Percentiles rank a stretch among this genome's conserved stretches.
Conservation (phyloP, 2,329 filamentous ascomycete species). For the Bisporella sp. region DNA sequence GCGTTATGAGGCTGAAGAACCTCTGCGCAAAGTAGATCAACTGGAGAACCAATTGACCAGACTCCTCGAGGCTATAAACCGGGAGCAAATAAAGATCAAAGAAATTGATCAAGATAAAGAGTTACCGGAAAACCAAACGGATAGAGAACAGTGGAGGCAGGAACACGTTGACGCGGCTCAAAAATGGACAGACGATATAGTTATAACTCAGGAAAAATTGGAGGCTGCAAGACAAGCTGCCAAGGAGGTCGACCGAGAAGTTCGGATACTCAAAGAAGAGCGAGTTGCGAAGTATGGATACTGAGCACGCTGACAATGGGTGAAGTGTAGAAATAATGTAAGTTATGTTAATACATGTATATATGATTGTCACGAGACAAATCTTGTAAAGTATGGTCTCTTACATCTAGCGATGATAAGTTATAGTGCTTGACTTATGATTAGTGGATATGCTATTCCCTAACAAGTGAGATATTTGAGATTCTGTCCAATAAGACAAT, state of each 20-base stretch:
- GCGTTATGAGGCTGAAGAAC: background rate
- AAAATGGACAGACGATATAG: background rate
- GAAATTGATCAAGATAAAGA: background rate
- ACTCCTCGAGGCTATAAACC: background rate
- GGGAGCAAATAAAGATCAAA: background rate
- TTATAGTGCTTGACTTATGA: no score
- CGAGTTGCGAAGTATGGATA: slow-evolving; percentile 2
- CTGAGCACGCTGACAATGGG: background rate
- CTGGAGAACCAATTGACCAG: background rate
- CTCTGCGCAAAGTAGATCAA: slow-evolving; percentile 1
- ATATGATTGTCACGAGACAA: no score
- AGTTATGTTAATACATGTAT: background rate
- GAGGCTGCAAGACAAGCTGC: slow-evolving; percentile 1
- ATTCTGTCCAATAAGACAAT: no score
- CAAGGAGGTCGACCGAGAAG: slow-evolving; percentile 1
- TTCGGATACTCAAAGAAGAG: slow-evolving; percentile 1
- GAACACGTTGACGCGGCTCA: slow-evolving; percentile 1
- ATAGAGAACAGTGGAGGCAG: background rate
- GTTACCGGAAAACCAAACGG: background rate
- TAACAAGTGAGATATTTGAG: no score
- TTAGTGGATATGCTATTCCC: no score
- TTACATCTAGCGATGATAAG: no score
- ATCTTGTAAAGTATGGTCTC: no score
- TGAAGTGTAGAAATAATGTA: background rate
- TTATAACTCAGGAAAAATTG: background rate